Conservation (phyloP, 495 filamentous ascomycete genomes). For the Eremomyces bilateralis region DNA sequence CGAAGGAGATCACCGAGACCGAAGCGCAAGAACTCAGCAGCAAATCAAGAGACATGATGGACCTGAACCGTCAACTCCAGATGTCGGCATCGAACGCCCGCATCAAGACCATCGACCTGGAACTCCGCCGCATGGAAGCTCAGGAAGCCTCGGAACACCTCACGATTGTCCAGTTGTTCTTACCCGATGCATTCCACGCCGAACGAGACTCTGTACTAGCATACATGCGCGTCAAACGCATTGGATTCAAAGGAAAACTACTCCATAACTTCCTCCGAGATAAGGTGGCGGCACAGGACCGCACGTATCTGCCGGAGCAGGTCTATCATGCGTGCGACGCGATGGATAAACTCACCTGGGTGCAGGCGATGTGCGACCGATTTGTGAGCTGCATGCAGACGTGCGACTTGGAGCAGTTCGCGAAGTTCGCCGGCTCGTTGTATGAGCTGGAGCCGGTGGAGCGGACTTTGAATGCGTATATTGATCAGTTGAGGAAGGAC, state of each 20-base stretch:
- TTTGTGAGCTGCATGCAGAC: slow-evolving; percentile 58
- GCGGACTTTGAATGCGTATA: slow-evolving; percentile 68
- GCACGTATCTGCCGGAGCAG: slow-evolving; percentile 41
- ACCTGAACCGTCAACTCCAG: slow-evolving; percentile 85
- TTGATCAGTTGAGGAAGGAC: slow-evolving; percentile 61
- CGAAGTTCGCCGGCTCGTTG: slow-evolving; percentile 46
- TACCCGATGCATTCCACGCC: slow-evolving; percentile 63
- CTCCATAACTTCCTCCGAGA: slow-evolving; percentile 65
- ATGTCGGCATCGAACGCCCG: slow-evolving; percentile 74
- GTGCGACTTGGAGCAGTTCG: slow-evolving; percentile 59
- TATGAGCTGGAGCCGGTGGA: slow-evolving; percentile 91
- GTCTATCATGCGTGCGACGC: slow-evolving; percentile 56
- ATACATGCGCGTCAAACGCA: slow-evolving; percentile 64
- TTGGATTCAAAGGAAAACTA: slow-evolving; percentile 71
- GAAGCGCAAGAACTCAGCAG: slow-evolving; percentile 72
- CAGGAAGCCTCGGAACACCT: slow-evolving; percentile 79
- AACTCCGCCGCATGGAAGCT: slow-evolving; percentile 68
- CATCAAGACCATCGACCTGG: slow-evolving; percentile 80
- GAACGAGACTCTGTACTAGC: slow-evolving; percentile 70
- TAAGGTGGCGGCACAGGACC: slow-evolving; percentile 32
- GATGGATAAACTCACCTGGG: slow-evolving; percentile 68
- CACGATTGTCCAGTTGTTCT: slow-evolving; percentile 65
- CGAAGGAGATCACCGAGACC: slow-evolving; percentile 74
- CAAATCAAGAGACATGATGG: slow-evolving; percentile 81
- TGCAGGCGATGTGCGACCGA: slow-evolving; percentile 58